Conservation (phyloP, 2,329 filamentous ascomycete genomes). For the Pyricularia pennisetigena region DNA sequence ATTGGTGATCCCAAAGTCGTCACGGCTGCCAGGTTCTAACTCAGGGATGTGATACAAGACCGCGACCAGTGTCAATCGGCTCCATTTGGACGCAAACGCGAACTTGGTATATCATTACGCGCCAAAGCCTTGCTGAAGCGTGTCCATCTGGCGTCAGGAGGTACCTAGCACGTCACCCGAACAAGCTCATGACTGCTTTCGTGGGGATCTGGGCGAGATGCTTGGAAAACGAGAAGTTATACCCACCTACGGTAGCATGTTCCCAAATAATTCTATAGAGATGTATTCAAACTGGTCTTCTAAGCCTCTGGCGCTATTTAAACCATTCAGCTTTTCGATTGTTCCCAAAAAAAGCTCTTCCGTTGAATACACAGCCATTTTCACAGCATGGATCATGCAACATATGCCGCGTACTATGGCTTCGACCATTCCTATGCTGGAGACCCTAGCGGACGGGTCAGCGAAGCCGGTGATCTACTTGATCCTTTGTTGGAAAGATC, state of each 20-base stretch:
- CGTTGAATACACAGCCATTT: neutral
- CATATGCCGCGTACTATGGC: neutral
- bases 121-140: neutral
- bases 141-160: neutral
- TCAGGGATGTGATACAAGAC: no score
- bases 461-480: neutral
- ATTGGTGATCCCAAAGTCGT: no score
- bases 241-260: no score
- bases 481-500: neutral
- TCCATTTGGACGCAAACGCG: neutral
- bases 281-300: no score
- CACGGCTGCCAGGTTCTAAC: no score
- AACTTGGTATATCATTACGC: neutral
- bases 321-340: neutral
- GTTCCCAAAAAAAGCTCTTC: neutral
- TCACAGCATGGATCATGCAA: neutral
- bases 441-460: neutral
- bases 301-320: neutral
- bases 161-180: neutral
- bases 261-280: no score
- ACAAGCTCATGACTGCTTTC: no score
- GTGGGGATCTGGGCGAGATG: no score
- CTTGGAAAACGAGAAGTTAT: no score
- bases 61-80: neutral
- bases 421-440: neutral